Evolutionary conservation across 768 basidiomycete genomes (phyloP).

Genomic region (Sarcodon aspratus): DNA sequence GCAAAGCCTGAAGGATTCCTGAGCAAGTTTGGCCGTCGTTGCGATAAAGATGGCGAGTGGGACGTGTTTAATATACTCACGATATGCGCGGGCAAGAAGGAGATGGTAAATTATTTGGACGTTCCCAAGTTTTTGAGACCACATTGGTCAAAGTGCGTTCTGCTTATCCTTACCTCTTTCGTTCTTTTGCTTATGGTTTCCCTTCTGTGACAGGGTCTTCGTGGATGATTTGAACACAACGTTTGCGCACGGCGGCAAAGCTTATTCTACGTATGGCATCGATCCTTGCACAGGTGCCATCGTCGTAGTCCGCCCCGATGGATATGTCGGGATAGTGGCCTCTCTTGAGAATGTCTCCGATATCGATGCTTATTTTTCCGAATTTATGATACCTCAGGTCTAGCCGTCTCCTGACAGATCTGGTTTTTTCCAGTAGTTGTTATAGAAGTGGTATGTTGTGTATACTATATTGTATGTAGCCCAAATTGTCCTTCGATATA

Average conservation of each 20-base stretch:
- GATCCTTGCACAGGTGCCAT: constrained; percentile 29
- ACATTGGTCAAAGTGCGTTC: constrained; percentile 49
- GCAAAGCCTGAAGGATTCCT: constrained; percentile 10
- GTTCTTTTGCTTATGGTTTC: too few species aligned
- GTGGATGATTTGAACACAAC: constrained; percentile 43
- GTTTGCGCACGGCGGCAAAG: constrained; percentile 36
- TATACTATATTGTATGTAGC: too few species aligned
- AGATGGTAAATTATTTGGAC: constrained; percentile 29
- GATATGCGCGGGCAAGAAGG: constrained; percentile 26
- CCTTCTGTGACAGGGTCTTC: constrained; percentile 31
- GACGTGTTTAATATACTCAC: constrained; percentile 32
- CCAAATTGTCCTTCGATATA: too few species aligned
- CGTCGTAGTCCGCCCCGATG: constrained; percentile 52
- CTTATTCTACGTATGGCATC: constrained; percentile 47
- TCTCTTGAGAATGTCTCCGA: constrained; percentile 30
- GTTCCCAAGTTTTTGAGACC: constrained; percentile 34
- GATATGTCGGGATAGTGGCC: constrained; percentile 48
- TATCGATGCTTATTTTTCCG: constrained; percentile 35
- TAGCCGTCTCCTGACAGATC: too few species aligned
- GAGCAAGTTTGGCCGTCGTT: constrained; percentile 4
- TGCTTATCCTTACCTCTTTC: constrained; percentile 2
- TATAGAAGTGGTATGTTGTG: too few species aligned
- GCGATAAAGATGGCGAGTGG: constrained; percentile 4
- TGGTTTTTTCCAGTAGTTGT: too few species aligned
- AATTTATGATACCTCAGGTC: constrained; percentile 22